phyloP scores from a whole-genome alignment of 208 protist genomes.

The Trypanosoma congolense region DNA sequence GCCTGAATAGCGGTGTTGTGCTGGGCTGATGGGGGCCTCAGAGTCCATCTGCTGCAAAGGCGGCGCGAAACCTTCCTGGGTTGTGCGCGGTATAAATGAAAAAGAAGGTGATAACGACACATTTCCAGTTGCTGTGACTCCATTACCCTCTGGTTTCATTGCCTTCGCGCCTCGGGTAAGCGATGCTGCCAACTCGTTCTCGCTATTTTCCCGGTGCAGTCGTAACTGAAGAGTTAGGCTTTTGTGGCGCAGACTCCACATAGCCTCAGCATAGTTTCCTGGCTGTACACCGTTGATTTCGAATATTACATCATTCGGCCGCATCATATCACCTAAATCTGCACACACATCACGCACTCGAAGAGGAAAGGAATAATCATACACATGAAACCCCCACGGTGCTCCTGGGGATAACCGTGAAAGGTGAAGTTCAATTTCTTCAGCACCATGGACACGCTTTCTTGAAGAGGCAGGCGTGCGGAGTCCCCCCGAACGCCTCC shows the following conservation, averaged over 20 bases:
- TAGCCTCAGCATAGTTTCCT: constrained; percentile 18
- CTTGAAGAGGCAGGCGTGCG: too few relatives aligned
- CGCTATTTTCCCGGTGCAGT: constrained; percentile 5
- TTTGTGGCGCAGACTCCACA: constrained; percentile 16
- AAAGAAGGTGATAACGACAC: too few relatives aligned
- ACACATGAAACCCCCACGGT: constrained; percentile 18
- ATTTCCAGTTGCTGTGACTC: neutral
- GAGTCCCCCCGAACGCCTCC: too few relatives aligned
- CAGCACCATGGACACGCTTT: neutral
- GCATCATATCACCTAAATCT: neutral
- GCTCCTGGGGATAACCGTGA: constrained; percentile 1
- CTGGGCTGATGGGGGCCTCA: neutral
- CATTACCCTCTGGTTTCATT: neutral
- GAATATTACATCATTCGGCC: constrained; percentile 27
- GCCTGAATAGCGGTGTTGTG: neutral
- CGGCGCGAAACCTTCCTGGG: too few relatives aligned
- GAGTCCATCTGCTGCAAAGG: neutral
- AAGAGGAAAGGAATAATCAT: constrained; percentile 11
- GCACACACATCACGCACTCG: constrained; percentile 12
- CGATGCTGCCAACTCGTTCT: neutral
- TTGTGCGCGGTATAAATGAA: too few relatives aligned
- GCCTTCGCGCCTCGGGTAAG: neutral
- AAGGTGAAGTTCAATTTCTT: constrained; percentile 4
- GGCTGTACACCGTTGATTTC: constrained; percentile 25
- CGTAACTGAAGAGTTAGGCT: constrained; percentile 12